Evolutionary conservation across 768 basidiomycete genomes (phyloP).

Genomic region (Dioszegia hungarica): DNA sequence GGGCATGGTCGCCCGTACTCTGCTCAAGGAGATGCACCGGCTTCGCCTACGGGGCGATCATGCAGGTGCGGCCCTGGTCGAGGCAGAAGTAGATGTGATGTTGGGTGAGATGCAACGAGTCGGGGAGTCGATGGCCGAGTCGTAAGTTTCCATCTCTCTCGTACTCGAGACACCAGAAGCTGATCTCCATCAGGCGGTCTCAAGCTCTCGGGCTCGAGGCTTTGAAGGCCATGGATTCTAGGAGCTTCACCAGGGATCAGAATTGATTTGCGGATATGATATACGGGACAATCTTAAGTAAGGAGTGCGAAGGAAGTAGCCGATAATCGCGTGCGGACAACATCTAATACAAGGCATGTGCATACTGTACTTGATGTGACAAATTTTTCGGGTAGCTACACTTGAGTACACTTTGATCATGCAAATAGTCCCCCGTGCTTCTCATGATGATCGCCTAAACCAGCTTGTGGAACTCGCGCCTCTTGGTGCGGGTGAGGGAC

Average conservation of each 20-base stretch:
- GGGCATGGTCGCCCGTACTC: constrained; percentile 29
- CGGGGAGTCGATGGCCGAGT: neutral
- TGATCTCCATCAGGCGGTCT: neutral
- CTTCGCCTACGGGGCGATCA: constrained; percentile 7
- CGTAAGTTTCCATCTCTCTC: neutral
- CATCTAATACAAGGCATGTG: too few relatives aligned
- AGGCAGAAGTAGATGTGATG: constrained; percentile 7
- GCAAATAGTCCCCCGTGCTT: too few relatives aligned
- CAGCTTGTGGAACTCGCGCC: neutral
- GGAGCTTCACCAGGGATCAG: neutral
- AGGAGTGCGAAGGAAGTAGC: too few relatives aligned
- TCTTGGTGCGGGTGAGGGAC: neutral
- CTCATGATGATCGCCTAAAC: constrained; percentile 2
- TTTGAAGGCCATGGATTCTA: constrained; percentile 2
- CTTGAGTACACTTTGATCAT: too few relatives aligned
- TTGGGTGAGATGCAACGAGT: constrained; percentile 2
- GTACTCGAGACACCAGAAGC: neutral
- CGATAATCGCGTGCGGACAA: too few relatives aligned
- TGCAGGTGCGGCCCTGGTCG: neutral
- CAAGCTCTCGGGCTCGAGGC: constrained; percentile 3
- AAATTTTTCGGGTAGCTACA: too few relatives aligned
- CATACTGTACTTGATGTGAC: too few relatives aligned
- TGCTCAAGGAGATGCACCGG: constrained; percentile 36
- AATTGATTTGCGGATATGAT: too few relatives aligned
- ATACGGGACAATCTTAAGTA: too few relatives aligned